These are phyloP conservation scores for Amanita rubescens DNA, from an alignment of 768 basidiomycete species.

Conservation along the genomic window DNA sequence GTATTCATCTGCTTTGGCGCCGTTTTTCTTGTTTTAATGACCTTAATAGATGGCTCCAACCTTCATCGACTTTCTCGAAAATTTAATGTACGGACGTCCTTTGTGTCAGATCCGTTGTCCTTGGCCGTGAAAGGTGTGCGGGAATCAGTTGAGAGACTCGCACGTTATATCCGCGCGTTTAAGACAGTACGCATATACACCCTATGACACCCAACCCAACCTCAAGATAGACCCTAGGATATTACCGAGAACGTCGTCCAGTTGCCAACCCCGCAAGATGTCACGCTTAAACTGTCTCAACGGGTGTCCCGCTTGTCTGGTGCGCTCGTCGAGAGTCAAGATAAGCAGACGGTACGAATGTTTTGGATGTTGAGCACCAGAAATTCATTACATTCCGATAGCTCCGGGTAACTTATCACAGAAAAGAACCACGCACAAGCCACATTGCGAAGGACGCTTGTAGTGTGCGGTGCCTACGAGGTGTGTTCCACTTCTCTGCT, in stretches of 20 bases:
- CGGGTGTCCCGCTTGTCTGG: slow-evolving; percentile 63
- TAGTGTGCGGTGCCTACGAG: slow-evolving; percentile 43
- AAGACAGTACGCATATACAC: slow-evolving; percentile 35
- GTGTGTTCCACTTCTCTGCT: slow-evolving; percentile 25
- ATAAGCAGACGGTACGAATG: not conserved
- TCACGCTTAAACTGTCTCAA: slow-evolving; percentile 44
- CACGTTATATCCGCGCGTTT: slow-evolving; percentile 37
- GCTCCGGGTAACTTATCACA: slow-evolving; percentile 50
- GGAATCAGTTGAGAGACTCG: slow-evolving; percentile 40
- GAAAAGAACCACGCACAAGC: slow-evolving; percentile 27
- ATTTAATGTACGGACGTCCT: slow-evolving; percentile 56
- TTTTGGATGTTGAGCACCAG: not conserved
- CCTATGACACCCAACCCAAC: slow-evolving; percentile 1
- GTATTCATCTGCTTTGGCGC: slow-evolving; percentile 30
- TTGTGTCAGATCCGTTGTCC: slow-evolving; percentile 47
- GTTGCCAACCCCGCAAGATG: slow-evolving; percentile 36
- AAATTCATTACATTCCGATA: slow-evolving; percentile 16
- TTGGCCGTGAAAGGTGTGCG: slow-evolving; percentile 53
- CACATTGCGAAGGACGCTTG: slow-evolving; percentile 43
- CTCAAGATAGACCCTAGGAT: slow-evolving; percentile 23
- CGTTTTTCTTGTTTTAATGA: slow-evolving; percentile 2
- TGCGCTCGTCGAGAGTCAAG: slow-evolving; percentile 52
- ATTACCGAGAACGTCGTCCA: slow-evolving; percentile 29
- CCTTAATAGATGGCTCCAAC: slow-evolving; percentile 51
- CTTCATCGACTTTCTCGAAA: slow-evolving; percentile 50